Evolutionary conservation across 1,139 yeast genomes (phyloP).

Genomic region (Saccharomyces hybrid): DNA sequence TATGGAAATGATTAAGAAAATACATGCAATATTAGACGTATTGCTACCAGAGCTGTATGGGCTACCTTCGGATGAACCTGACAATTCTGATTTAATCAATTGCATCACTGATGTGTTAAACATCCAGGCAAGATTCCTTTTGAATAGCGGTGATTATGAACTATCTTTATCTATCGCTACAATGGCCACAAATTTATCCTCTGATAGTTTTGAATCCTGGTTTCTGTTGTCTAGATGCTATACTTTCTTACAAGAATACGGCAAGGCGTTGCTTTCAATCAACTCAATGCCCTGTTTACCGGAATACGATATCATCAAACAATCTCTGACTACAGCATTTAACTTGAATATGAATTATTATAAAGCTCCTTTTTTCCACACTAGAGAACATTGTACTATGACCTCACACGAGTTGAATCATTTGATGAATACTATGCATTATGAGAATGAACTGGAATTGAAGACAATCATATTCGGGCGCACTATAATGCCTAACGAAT

Average conservation of each 20-base stretch:
- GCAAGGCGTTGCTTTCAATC: conserved; percentile 69
- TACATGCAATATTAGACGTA: conserved; percentile 45
- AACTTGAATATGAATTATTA: neutral
- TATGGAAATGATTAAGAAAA: conserved; percentile 55
- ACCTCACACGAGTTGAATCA: neutral
- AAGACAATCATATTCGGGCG: conserved; percentile 40
- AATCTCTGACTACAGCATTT: conserved; percentile 3
- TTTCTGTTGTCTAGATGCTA: conserved; percentile 64
- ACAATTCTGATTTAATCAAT: neutral
- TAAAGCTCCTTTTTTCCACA: neutral
- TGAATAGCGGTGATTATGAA: conserved; percentile 56
- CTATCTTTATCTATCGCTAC: conserved; percentile 69
- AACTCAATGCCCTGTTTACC: conserved; percentile 67
- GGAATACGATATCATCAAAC: conserved; percentile 12
- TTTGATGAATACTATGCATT: conserved; percentile 37
- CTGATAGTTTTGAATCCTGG: conserved; percentile 85
- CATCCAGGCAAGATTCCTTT: conserved; percentile 66
- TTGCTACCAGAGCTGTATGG: neutral
- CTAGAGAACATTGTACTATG: neutral
- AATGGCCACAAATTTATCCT: conserved; percentile 70
- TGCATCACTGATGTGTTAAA: conserved; percentile 31
- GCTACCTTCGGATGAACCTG: neutral
- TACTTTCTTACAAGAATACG: conserved; percentile 61
- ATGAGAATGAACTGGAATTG: conserved; percentile 1
- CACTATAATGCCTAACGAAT: conserved; percentile 59